Conservation (phyloP, 2,329 filamentous ascomycete genomes). For the Podosphaera xanthii region DNA sequence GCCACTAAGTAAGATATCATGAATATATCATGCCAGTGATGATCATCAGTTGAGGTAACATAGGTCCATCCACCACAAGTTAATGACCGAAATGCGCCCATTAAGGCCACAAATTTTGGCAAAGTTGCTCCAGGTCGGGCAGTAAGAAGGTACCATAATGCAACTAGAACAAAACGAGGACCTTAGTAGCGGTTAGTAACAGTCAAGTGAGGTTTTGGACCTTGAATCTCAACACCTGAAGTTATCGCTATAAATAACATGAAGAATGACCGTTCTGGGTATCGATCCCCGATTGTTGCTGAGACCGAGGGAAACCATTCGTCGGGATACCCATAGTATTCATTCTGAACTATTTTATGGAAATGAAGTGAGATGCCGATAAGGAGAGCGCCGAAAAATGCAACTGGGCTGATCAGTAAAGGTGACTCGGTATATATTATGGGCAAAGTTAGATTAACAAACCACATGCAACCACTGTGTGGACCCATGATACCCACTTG, state of each 20-base stretch:
- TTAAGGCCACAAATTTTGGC: constrained; percentile 57
- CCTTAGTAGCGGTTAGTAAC: constrained; percentile 24
- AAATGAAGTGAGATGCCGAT: constrained; percentile 71
- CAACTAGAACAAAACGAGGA: constrained; percentile 75
- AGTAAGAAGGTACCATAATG: constrained; percentile 78
- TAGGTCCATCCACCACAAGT: constrained; percentile 98
- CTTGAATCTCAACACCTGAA: constrained; percentile 35
- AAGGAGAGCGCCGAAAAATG: constrained; percentile 68
- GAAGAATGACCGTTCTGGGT: constrained; percentile 90
- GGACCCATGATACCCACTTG: constrained; percentile 73
- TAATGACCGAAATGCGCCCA: constrained; percentile 69
- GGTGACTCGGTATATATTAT: not conserved
- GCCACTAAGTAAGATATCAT: constrained; percentile 97
- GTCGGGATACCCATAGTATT: constrained; percentile 80
- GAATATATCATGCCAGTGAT: constrained; percentile 96
- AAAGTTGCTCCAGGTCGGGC: constrained; percentile 50
- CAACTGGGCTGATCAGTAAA: constrained; percentile 26
- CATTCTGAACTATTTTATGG: constrained; percentile 92
- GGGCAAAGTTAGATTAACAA: constrained; percentile 3
- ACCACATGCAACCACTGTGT: constrained; percentile 71
- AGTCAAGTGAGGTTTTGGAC: not conserved
- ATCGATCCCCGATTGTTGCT: constrained; percentile 88
- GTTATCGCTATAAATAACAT: constrained; percentile 95
- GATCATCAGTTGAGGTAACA: constrained; percentile 91
- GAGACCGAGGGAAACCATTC: constrained; percentile 97